These are phyloP conservation scores for Phaeoacremonium minimum DNA, from an alignment of 2,329 filamentous ascomycete genomes.

Conservation along the genomic window DNA sequence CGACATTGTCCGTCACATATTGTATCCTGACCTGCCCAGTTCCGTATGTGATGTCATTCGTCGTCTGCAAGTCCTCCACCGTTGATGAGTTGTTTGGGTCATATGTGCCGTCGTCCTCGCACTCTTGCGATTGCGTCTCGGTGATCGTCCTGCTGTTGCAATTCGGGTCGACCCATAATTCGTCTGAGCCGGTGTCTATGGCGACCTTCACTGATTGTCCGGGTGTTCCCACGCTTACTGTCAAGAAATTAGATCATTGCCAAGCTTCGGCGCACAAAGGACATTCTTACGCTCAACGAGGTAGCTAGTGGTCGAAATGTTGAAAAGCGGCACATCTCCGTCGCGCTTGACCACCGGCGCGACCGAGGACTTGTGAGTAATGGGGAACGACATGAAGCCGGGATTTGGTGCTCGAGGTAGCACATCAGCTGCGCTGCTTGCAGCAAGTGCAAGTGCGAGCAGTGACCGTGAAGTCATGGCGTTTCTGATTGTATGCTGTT, in stretches of 20 bases:
- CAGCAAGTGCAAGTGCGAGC: conserved; percentile 9
- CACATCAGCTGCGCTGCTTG: not conserved
- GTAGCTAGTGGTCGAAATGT: conserved; percentile 10
- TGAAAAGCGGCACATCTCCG: conserved; percentile 7
- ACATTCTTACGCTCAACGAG: conserved; percentile 6
- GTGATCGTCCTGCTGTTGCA: conserved; percentile 36
- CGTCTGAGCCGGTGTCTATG: conserved; percentile 50
- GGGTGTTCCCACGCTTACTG: conserved; percentile 44
- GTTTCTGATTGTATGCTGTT: too few species aligned
- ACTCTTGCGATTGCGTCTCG: conserved; percentile 26
- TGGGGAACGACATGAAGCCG: conserved; percentile 11
- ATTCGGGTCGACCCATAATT: conserved; percentile 56
- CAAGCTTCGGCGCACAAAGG: not conserved
- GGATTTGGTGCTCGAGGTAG: conserved; percentile 5
- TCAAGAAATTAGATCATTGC: conserved; percentile 7
- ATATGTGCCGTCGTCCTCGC: conserved; percentile 34
- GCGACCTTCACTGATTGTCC: conserved; percentile 42
- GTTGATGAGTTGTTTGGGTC: conserved; percentile 28
- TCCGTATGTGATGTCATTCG: conserved; percentile 36
- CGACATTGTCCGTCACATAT: conserved; percentile 36
- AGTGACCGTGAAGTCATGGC: not conserved
- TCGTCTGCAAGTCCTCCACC: conserved; percentile 15
- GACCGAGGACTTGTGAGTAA: conserved; percentile 3
- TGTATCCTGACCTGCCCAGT: conserved; percentile 34
- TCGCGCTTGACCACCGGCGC: conserved; percentile 7